These are phyloP conservation scores for Candida qinlingensis DNA, from an alignment of 805 yeast genomes.

Conservation along the genomic window DNA sequence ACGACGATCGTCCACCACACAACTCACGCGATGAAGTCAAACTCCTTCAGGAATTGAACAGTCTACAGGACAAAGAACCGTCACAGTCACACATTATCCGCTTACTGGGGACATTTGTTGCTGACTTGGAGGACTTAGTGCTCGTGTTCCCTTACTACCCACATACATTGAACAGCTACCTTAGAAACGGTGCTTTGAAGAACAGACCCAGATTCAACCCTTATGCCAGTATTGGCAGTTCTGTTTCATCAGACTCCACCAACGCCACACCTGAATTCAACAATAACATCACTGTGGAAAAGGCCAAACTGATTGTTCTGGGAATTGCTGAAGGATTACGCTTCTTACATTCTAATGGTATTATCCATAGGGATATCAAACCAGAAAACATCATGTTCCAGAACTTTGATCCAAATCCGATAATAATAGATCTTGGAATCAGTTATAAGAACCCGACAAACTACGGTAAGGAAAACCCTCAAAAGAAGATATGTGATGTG, in stretches of 20 bases:
- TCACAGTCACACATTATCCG: constrained; percentile 15
- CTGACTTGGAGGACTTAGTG: constrained; percentile 31
- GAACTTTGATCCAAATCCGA: constrained; percentile 25
- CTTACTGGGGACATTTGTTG: constrained; percentile 21
- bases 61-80: constrained; percentile 12
- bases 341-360: constrained; percentile 65
- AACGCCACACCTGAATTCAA: constrained; percentile 3
- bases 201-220: constrained; percentile 27
- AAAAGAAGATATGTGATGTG: constrained; percentile 44
- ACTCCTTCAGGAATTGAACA: constrained; percentile 25
- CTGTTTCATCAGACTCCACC: constrained; percentile 14
- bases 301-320: constrained; percentile 28
- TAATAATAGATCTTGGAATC: constrained; percentile 39
- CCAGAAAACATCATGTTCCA: constrained; percentile 69
- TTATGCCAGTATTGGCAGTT: constrained; percentile 18
- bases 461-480: constrained; percentile 49
- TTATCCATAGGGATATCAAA: constrained; percentile 91
- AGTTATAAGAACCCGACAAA: constrained; percentile 41
- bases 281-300: constrained; percentile 13
- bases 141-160: constrained; percentile 38
- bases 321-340: constrained; percentile 42
- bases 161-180: constrained; percentile 30
- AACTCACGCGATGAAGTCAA: constrained; percentile 40
- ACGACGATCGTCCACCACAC: constrained; percentile 51
- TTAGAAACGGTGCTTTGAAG: constrained; percentile 29